These are phyloP conservation scores for Pestalotiopsis sp. DNA, from an alignment of 2,329 filamentous ascomycete genomes.

Conservation along the genomic window DNA sequence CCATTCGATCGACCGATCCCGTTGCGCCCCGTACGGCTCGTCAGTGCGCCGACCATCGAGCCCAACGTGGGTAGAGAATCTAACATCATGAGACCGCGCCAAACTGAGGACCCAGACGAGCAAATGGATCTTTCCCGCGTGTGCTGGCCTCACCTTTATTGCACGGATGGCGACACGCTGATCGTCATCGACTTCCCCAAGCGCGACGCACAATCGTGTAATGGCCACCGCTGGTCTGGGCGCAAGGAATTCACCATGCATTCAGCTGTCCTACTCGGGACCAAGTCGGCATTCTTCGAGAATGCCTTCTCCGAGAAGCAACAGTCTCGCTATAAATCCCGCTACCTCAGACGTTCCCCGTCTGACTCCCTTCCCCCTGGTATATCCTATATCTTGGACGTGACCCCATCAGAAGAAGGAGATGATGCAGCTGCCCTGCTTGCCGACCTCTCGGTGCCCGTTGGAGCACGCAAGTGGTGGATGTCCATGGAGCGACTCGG, in stretches of 20 bases:
- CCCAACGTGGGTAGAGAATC: no score
- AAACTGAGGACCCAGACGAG: background rate
- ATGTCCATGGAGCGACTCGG: constrained; percentile 37
- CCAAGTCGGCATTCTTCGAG: background rate
- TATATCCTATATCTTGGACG: constrained; percentile 63
- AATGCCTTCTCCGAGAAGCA: background rate
- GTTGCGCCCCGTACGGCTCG: no score
- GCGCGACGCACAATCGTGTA: background rate
- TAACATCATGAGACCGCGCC: no score
- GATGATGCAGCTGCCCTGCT: constrained; percentile 64
- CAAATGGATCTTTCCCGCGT: background rate
- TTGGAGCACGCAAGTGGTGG: constrained; percentile 59
- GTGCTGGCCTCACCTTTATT: background rate
- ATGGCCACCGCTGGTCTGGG: background rate
- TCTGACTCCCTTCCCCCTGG: constrained; percentile 26
- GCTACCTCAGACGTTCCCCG: background rate
- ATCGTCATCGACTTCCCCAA: background rate
- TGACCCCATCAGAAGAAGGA: constrained; percentile 64
- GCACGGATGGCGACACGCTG: constrained; percentile 4
- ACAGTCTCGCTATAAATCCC: background rate
- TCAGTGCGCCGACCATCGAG: no score
- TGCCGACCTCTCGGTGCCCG: constrained; percentile 60
- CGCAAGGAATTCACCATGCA: background rate
- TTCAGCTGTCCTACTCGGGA: background rate
- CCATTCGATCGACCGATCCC: no score